Percentiles rank a stretch among this genome's conserved stretches.
These are phyloP conservation scores for Rhynchosporium secalis DNA, from an alignment of 2,329 filamentous ascomycete species.

Conservation along the genomic window DNA sequence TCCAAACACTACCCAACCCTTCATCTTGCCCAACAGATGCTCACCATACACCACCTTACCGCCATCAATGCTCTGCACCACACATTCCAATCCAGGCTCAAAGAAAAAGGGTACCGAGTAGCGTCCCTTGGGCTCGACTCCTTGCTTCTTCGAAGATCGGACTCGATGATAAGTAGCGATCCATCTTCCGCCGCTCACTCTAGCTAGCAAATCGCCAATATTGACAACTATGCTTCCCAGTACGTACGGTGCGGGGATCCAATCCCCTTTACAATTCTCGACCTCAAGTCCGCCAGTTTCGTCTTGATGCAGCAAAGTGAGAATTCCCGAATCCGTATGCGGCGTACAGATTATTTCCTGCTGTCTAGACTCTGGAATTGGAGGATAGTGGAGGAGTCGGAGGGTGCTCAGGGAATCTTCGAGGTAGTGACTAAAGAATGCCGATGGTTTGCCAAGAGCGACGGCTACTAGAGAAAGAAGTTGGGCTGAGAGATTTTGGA, in stretches of 20 bases:
- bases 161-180: constrained; percentile 49
- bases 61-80: constrained; percentile 41
- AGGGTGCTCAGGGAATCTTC: constrained; percentile 46
- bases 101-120: constrained; percentile 51
- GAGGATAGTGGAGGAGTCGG: constrained; percentile 48
- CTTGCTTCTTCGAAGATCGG: constrained; percentile 35
- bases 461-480: constrained; percentile 45
- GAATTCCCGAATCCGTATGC: constrained; percentile 48
- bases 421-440: constrained; percentile 46
- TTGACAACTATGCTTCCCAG: constrained; percentile 52
- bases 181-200: constrained; percentile 43
- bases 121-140: constrained; percentile 18
- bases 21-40: constrained; percentile 47
- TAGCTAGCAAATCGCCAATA: constrained; percentile 45
- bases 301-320: constrained; percentile 51
- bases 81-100: constrained; percentile 46
- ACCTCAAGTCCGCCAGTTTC: constrained; percentile 49
- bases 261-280: constrained; percentile 47
- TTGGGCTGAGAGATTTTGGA: constrained; percentile 43
- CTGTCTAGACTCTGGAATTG: constrained; percentile 27
- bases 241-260: constrained; percentile 49
- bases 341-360: constrained; percentile 42
- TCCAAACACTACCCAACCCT: constrained; percentile 46
- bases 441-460: constrained; percentile 42
- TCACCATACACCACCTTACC: constrained; percentile 43